Percentiles rank a stretch among this genome's conserved stretches.
Conservation (phyloP, 176 grass and related monocot species). For the Carex littledalei region DNA sequence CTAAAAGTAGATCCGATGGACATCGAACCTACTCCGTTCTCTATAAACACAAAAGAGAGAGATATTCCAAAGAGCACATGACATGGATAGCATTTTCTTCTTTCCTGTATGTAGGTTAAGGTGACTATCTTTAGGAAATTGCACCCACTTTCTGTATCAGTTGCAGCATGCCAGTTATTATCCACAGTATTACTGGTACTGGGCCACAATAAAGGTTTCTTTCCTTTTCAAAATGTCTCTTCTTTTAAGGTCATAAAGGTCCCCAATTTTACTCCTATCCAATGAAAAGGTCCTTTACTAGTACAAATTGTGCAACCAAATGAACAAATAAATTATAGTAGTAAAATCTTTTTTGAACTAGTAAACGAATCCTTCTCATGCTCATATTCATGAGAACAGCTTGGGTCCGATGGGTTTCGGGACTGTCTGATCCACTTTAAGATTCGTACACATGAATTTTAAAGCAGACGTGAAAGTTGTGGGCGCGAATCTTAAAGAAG, state of each 20-base stretch:
- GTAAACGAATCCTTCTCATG: neutral
- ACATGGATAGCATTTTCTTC: neutral
- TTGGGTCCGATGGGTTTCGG: no score
- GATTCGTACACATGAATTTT: no score
- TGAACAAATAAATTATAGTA: neutral
- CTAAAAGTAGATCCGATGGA: no score
- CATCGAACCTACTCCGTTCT: no score
- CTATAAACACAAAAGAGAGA: neutral
- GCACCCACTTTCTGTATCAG: neutral
- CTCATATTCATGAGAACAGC: neutral
- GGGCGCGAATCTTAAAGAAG: no score
- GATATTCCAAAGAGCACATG: neutral
- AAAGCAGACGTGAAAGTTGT: no score
- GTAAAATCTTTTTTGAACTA: neutral
- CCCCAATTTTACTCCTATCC: neutral
- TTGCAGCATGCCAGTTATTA: neutral
- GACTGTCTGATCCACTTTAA: no score
- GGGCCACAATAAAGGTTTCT: neutral
- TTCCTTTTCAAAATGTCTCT: neutral
- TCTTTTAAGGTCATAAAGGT: conserved; percentile 20
- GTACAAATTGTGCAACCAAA: neutral
- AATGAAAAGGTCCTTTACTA: conserved; percentile 10
- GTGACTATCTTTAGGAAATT: neutral
- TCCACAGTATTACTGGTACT: neutral
- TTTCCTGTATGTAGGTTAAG: neutral